Conservation (phyloP, 202 grass and related monocot species). For the Digitaria exilis region DNA sequence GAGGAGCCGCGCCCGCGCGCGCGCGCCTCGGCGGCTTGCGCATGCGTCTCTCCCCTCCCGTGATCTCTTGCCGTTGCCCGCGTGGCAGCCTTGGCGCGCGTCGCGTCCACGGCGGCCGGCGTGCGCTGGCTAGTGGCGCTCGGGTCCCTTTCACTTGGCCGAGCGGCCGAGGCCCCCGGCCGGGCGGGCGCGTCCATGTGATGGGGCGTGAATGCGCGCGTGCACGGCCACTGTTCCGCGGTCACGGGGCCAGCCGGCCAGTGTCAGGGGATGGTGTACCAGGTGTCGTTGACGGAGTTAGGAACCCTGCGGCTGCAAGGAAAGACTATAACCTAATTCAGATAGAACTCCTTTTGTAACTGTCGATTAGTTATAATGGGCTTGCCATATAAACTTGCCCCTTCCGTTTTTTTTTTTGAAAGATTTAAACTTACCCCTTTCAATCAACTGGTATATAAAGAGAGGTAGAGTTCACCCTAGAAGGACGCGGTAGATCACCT, state of each 20-base stretch:
- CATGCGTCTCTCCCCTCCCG: not conserved
- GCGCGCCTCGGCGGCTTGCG: not conserved
- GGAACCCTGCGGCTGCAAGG: no score
- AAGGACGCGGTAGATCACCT: no score
- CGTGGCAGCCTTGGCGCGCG: conserved; percentile 3
- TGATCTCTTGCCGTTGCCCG: conserved; percentile 1
- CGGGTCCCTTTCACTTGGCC: not conserved
- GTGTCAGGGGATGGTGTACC: not conserved
- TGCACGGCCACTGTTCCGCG: conserved; percentile 16
- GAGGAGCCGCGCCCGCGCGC: not conserved
- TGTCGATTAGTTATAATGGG: no score
- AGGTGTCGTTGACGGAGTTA: not conserved
- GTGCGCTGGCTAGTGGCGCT: not conserved
- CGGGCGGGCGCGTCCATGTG: not conserved
- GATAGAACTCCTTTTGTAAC: no score
- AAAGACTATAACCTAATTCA: no score
- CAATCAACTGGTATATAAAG: no score
- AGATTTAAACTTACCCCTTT: no score
- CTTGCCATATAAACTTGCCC: no score
- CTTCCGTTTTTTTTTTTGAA: no score
- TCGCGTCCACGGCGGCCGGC: not conserved
- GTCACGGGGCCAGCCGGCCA: not conserved
- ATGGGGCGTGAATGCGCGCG: not conserved
- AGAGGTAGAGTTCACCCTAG: no score
- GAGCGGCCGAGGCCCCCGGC: not conserved